These are phyloP conservation scores for Achlya hypogyna DNA, from an alignment of 352 stramenopile species.

Conservation along the genomic window DNA sequence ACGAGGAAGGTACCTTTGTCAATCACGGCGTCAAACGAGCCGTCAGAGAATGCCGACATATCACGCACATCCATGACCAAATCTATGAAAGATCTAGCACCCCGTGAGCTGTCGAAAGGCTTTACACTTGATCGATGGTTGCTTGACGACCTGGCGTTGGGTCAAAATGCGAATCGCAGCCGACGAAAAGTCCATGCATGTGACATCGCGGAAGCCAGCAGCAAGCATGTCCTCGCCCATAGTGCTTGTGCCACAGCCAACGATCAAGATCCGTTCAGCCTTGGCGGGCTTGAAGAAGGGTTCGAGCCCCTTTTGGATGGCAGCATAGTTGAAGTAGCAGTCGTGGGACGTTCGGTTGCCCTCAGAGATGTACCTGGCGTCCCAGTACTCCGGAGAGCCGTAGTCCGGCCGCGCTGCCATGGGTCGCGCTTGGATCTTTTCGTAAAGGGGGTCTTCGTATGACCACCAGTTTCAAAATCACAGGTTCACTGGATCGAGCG, in stretches of 20 bases:
- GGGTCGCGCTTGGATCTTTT: background rate
- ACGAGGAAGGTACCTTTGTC: slow-evolving; percentile 15
- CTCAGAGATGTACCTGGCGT: slow-evolving; percentile 7
- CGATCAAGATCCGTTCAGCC: slow-evolving; percentile 5
- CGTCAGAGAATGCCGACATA: slow-evolving; percentile 4
- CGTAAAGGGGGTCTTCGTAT: background rate
- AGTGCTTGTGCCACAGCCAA: slow-evolving; percentile 18
- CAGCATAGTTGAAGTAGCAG: slow-evolving; percentile 3
- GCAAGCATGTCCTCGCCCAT: slow-evolving; percentile 7
- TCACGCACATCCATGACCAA: slow-evolving; percentile 14
- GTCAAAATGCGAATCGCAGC: slow-evolving; percentile 15
- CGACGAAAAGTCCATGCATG: slow-evolving; percentile 19
- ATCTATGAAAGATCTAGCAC: background rate
- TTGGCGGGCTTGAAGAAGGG: slow-evolving; percentile 6
- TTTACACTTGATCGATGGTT: slow-evolving; percentile 1
- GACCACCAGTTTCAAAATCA: background rate
- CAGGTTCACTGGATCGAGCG: background rate
- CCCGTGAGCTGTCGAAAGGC: background rate
- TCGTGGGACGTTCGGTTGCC: background rate
- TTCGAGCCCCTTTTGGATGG: slow-evolving; percentile 1
- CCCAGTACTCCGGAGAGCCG: slow-evolving; percentile 15
- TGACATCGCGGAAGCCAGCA: slow-evolving; percentile 16
- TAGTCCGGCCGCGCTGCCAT: background rate
- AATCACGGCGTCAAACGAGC: slow-evolving; percentile 13
- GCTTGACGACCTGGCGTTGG: background rate